Percentiles rank a stretch among this genome's conserved stretches.
Conservation (phyloP, 1,139 yeast species). For the Yamadazyma epiphylla region DNA sequence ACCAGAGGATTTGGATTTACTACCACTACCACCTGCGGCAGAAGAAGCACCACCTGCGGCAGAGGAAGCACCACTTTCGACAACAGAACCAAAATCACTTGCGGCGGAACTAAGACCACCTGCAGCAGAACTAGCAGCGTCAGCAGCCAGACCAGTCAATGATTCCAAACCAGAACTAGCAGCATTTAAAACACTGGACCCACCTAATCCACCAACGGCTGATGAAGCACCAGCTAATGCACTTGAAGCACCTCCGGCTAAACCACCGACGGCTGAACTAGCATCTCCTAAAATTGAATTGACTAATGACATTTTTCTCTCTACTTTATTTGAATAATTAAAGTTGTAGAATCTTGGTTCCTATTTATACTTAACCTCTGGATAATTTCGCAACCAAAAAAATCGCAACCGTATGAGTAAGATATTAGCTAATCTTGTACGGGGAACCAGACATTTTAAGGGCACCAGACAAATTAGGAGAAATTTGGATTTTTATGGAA, state of each 20-base stretch:
- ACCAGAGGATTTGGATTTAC: constrained; percentile 2
- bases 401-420: not conserved
- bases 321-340: too few relatives aligned
- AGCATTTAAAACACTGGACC: not conserved
- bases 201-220: not conserved
- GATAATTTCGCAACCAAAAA: not conserved
- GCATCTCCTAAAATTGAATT: not conserved
- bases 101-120: constrained; percentile 1
- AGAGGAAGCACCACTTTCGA: constrained; percentile 1
- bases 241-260: constrained; percentile 1
- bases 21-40: constrained; percentile 2
- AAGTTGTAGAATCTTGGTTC: too few relatives aligned
- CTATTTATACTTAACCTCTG: too few relatives aligned
- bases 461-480: too few relatives aligned
- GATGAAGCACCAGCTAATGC: constrained; percentile 1
- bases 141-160: constrained; percentile 1
- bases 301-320: not conserved
- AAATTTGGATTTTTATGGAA: too few relatives aligned
- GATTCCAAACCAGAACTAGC: constrained; percentile 1
- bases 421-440: too few relatives aligned
- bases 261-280: constrained; percentile 1
- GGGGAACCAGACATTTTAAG: too few relatives aligned
- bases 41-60: constrained; percentile 3
- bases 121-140: not conserved
- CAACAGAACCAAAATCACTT: constrained; percentile 1